phyloP scores from a whole-genome alignment of 495 filamentous ascomycete genomes.

The Xanthoparmelia taractica region DNA sequence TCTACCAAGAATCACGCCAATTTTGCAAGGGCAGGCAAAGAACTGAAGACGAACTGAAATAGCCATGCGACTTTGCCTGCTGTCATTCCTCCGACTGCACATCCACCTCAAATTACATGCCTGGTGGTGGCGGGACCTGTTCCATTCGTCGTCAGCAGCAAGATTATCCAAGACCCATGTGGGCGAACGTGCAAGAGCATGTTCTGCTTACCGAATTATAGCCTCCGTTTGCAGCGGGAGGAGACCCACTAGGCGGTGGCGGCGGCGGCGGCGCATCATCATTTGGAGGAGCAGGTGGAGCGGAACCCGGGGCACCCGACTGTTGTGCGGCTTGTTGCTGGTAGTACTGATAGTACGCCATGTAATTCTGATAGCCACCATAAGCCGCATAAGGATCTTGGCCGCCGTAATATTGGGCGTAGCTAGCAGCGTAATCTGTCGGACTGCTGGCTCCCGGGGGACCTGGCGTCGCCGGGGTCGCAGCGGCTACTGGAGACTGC shows the following conservation, averaged over 20 bases:
- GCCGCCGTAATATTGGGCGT: conserved; percentile 71
- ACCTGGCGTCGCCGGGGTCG: conserved; percentile 35
- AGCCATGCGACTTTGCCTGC: not conserved
- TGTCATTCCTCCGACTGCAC: not conserved
- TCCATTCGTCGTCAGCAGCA: conserved; percentile 7
- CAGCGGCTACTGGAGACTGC: conserved; percentile 34
- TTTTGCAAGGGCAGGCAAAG: not conserved
- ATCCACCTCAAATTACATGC: conserved; percentile 30
- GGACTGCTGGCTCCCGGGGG: conserved; percentile 37
- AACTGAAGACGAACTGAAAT: not conserved
- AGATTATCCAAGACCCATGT: not conserved
- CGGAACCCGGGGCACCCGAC: conserved; percentile 39
- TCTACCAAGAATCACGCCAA: not conserved
- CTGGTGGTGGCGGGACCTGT: conserved; percentile 48
- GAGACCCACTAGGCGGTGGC: conserved; percentile 43
- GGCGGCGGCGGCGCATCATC: conserved; percentile 62
- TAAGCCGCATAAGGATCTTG: conserved; percentile 87
- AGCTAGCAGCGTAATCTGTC: conserved; percentile 66
- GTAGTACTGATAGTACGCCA: conserved; percentile 63
- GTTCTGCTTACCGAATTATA: conserved; percentile 58
- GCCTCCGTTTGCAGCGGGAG: conserved; percentile 47
- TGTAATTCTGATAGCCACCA: conserved; percentile 76
- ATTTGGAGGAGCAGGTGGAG: conserved; percentile 53
- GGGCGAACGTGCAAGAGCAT: not conserved
- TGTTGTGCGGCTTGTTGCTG: conserved; percentile 52